A percentile compares a stretch with the other conserved stretches of the same genome.
Evolutionary conservation across 495 filamentous ascomycete species (phyloP).

Genomic region (Annulohypoxylon maeteangense): DNA sequence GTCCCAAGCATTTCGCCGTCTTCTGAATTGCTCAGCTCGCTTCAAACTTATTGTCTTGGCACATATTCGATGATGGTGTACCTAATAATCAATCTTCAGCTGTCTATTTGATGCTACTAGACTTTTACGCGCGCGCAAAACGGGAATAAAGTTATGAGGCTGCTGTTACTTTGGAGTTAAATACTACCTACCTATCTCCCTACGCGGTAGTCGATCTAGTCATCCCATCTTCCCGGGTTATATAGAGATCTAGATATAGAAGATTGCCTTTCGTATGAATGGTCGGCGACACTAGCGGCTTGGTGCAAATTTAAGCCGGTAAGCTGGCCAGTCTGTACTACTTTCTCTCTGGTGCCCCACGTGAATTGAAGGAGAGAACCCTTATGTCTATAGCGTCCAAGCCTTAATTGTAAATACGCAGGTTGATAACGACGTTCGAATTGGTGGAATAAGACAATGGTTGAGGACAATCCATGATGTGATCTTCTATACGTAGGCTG

Average conservation of each 20-base stretch:
- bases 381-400: background rate
- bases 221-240: slow-evolving; percentile 25
- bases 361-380: background rate
- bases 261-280: background rate
- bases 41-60: slow-evolving; percentile 47
- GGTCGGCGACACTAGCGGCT: background rate
- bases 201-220: slow-evolving; percentile 19
- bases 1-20: background rate
- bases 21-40: slow-evolving; percentile 23
- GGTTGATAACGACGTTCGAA: background rate
- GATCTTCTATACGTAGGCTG: slow-evolving; percentile 23
- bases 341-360: background rate
- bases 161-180: slow-evolving; percentile 9
- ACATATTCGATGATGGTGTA: slow-evolving; percentile 31
- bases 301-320: background rate
- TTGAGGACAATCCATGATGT: slow-evolving; percentile 6
- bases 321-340: background rate
- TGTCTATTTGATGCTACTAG: slow-evolving; percentile 8
- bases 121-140: background rate
- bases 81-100: slow-evolving; percentile 26
- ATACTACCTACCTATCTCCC: slow-evolving; percentile 14
- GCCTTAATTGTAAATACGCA: background rate
- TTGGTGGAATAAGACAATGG: background rate
- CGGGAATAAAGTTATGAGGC: slow-evolving; percentile 29
- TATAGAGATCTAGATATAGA: slow-evolving; percentile 8